Evolutionary conservation across 116 monocot genomes (phyloP), one percentile per base, ranked within the genome.

Genomic region (Trichopus zeylanicus): DNA sequence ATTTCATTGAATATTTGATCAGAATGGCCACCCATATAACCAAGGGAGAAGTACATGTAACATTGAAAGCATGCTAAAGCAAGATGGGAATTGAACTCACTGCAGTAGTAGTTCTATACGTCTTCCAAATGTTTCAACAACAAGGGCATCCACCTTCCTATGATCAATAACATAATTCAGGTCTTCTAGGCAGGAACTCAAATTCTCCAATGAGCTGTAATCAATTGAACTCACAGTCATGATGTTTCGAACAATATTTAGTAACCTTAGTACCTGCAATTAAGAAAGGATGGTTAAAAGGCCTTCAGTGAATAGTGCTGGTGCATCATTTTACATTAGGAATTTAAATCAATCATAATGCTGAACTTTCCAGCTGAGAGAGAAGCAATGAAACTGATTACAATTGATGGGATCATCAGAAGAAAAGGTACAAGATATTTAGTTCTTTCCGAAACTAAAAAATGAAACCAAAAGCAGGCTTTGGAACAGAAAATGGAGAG

Each of bases 111-210:
- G 87, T 31, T 78, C 84, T 57, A 91, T 75, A 37, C 85, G 67
- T 67, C 76, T 84, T 59, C 97, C 97, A 80, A 98, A 91, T 68
- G 97, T 98, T 55, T 91, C 97, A 30, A 91, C 81, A 66, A 88
- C 70, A 75, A 98, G 97, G 27, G 75, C 91, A 56, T 97, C 87
- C 48, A 86, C 91, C 56, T 74, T 81, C 67, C 87, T 87, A 23
- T 73, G 72, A 48, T 77, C 73, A 51, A 88, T 73, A 67, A 88
- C 73, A 54, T 68, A 75, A 80, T 77, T 82, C 33, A 98, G 64
- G 30, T 87, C 82, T 71, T 87, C 78, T 11, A 98, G 66, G 52
- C 63, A 87, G 1, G 81, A 77, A 47, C 78, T 91, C 66, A 98
- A 61, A 54, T 79, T 62, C 49, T 87, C 80, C 56, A 91, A 56